Evolutionary conservation across 352 stramenopile genomes (phyloP), one percentile per base, ranked within the genome.

Genomic region (Phytophthora pisi): DNA sequence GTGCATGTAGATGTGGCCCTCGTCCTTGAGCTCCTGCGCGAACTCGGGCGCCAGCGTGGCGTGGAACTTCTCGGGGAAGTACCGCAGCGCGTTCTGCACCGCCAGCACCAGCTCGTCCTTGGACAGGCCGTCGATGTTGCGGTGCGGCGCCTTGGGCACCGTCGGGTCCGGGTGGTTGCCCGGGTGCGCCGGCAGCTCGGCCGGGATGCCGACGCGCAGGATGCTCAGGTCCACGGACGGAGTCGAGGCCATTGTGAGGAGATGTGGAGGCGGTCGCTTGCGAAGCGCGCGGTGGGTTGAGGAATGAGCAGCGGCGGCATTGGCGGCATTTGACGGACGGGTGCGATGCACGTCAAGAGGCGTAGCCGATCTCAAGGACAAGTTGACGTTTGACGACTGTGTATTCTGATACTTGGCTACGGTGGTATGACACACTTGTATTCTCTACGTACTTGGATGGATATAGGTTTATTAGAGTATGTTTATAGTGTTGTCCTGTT

Each of bases 1-100:
- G 66, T 96, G 87, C 90, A 97, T 97, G 82, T 96, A 97, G 73
- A 97, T 95, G 75, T 96, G 90, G 30, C 90, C 89, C 60, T 95
- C 87, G 42, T 90, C 89, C 63, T 92, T 85, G 49, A 96, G 81
- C 66, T 97, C 89, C 61, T 96, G 78, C 18, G 89, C 82, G 61
- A 97, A 97, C 64, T 97, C 89, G 18, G 85, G 75, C 45, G 85
- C 82, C 43, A 97, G 70, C 38, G 72, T 61, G 20, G 70, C 78
- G 68, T 97, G 89, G 62, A 84, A 78, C 24, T 88, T 64, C 43
- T 66, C 58, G 4, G 88, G 86, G 64, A 97, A 97, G 81, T 97
- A 97, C 20, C 90, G 81, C 64, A 96, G 68, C 42, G 90, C 89
- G 57, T 97, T 97, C 72, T 95, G 82, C 43, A 97, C 70, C 2